These are phyloP conservation scores for Trapa incisa DNA, from an alignment of 345 rosid genomes.

Conservation along the genomic window DNA sequence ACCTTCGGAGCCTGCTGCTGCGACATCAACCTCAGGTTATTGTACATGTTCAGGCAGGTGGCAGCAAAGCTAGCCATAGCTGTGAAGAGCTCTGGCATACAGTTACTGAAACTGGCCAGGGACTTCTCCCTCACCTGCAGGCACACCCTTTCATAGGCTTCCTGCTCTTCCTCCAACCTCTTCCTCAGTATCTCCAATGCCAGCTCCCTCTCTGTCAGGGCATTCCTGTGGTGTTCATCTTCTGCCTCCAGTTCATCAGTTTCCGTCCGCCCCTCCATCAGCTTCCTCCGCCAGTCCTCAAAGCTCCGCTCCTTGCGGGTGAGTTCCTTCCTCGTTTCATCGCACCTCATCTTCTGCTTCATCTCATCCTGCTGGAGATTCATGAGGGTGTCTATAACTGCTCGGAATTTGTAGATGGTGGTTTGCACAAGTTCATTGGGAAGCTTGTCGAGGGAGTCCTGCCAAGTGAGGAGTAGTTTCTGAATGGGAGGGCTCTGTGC, in stretches of 20 bases:
- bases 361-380: conserved; percentile 59
- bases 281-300: conserved; percentile 56
- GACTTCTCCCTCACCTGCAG: conserved; percentile 77
- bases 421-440: conserved; percentile 62
- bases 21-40: conserved; percentile 11
- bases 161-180: conserved; percentile 61
- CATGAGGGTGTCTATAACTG: conserved; percentile 48
- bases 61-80: conserved; percentile 39
- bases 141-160: conserved; percentile 39
- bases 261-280: conserved; percentile 24
- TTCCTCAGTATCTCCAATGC: conserved; percentile 30
- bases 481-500: conserved; percentile 53
- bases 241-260: conserved; percentile 42
- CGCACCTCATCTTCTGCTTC: conserved; percentile 43
- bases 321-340: conserved; percentile 46
- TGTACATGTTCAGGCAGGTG: conserved; percentile 43
- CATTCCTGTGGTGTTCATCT: conserved; percentile 28
- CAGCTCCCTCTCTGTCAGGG: conserved; percentile 37
- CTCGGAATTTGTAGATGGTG: conserved; percentile 48
- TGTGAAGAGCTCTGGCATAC: conserved; percentile 63
- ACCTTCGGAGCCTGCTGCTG: neutral
- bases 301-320: conserved; percentile 36
- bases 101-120: conserved; percentile 44
- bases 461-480: conserved; percentile 53
- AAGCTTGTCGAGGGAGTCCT: conserved; percentile 41